Percentiles rank a stretch among this genome's conserved stretches.
Conservation (phyloP, 306 rosid genomes). For the Prunus davidiana region DNA sequence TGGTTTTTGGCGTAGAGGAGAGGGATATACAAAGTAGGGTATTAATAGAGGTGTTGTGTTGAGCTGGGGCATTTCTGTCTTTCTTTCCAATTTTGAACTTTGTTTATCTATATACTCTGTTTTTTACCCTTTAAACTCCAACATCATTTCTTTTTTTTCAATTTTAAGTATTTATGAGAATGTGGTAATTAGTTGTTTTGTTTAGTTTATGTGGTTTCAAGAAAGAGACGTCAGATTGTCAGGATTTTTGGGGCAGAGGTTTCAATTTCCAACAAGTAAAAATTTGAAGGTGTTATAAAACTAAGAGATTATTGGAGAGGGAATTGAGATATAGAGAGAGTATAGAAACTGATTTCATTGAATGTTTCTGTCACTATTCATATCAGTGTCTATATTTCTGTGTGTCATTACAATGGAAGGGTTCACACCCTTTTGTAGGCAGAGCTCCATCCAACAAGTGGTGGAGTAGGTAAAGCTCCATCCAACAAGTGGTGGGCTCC, state of each 20-base stretch:
- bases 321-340: too few relatives aligned
- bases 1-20: conserved; percentile 16
- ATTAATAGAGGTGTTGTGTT: conserved; percentile 12
- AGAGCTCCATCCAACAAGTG: too few relatives aligned
- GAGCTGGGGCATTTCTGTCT: conserved; percentile 3
- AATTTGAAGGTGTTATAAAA: conserved; percentile 18
- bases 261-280: conserved; percentile 42
- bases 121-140: too few relatives aligned
- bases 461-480: too few relatives aligned
- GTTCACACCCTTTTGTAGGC: too few relatives aligned
- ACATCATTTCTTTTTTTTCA: too few relatives aligned
- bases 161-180: neutral
- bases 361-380: too few relatives aligned
- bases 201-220: conserved; percentile 11
- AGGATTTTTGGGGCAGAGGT: conserved; percentile 13
- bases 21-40: conserved; percentile 6
- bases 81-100: neutral
- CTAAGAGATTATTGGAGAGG: too few relatives aligned
- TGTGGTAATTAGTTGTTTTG: neutral
- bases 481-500: too few relatives aligned
- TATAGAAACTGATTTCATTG: too few relatives aligned
- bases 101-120: neutral
- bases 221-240: conserved; percentile 26
- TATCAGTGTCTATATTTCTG: too few relatives aligned
- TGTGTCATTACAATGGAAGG: too few relatives aligned